These are phyloP conservation scores for Spencermartinsiella europaea DNA, from an alignment of 805 yeast genomes.

Conservation along the genomic window DNA sequence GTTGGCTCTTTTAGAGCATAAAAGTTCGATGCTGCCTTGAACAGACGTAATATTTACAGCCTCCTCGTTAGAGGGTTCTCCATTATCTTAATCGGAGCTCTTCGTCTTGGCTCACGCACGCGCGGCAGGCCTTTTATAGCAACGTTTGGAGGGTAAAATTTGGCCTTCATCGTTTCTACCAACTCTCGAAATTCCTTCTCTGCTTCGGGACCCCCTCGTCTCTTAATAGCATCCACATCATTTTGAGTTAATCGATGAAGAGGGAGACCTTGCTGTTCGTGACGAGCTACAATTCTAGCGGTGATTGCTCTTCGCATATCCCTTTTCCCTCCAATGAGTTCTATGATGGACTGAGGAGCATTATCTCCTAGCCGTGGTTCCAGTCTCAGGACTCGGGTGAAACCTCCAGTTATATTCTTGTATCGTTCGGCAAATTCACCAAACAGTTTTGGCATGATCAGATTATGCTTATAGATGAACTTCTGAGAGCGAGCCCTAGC, in stretches of 20 bases:
- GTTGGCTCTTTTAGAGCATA: too few relatives aligned
- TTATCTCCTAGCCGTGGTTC: slow-evolving; percentile 87
- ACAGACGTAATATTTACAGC: too few relatives aligned
- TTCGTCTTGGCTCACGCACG: not conserved
- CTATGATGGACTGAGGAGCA: slow-evolving; percentile 84
- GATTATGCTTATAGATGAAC: slow-evolving; percentile 44
- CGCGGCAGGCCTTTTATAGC: slow-evolving; percentile 8
- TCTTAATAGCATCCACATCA: slow-evolving; percentile 50
- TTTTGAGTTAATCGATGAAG: slow-evolving; percentile 48
- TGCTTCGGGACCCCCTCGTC: slow-evolving; percentile 44
- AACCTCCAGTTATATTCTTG: slow-evolving; percentile 64
- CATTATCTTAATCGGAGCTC: slow-evolving; percentile 16
- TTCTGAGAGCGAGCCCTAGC: slow-evolving; percentile 33
- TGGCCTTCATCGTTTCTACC: slow-evolving; percentile 52
- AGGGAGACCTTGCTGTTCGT: slow-evolving; percentile 56
- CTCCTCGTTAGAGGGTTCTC: slow-evolving; percentile 16
- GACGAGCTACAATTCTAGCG: slow-evolving; percentile 82
- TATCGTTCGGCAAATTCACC: slow-evolving; percentile 63
- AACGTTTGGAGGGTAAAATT: slow-evolving; percentile 34
- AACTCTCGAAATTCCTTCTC: slow-evolving; percentile 49
- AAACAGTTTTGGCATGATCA: slow-evolving; percentile 58
- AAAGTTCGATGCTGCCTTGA: too few relatives aligned
- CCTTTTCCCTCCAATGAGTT: slow-evolving; percentile 69
- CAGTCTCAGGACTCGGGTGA: slow-evolving; percentile 74
- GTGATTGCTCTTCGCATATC: slow-evolving; percentile 72